Evolutionary conservation across 1,284 basidiomycete genomes (phyloP), one percentile per base, ranked within the genome.

Genomic region (Heterobasidion irregulare): DNA sequence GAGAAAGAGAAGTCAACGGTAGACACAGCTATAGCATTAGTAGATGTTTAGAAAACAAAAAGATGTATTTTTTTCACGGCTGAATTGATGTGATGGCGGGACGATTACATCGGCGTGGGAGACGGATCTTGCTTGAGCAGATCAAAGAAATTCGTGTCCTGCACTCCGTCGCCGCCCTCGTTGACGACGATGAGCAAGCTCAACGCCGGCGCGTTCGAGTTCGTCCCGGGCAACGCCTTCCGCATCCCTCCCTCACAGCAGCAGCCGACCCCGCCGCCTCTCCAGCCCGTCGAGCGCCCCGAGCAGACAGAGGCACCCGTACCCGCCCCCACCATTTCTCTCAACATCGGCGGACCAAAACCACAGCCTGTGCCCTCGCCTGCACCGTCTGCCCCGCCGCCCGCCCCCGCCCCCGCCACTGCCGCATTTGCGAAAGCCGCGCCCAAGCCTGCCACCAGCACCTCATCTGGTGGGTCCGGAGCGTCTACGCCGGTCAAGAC

Each of bases 181-280:
- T 26, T 26, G 26, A 26, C 26, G 26, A 26, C 26, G 26, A 86
- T 86, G 83, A 84, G 83, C 74, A 88, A 71, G 69, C 86, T 94
- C 71, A 95, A 94, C 76, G 84, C 88, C 47, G 76, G 80, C 57
- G 92, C 92, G 12, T 93, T 82, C 70, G 79, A 80, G 64, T 95
- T 94, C 72, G 82, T 93, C 53, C 92, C 92, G 19, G 89, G 90
- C 44, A 78, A 75, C 64, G 72, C 71, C 6, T 85, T 89, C 62
- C 63, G 65, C 13, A n/a, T 56, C 8, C 62, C 71, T 12, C 12
- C 34, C 8, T 15, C 26, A 26, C 26, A 68, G 34, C 71, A 70
- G 54, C 65, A 67, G 48, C 59, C 71, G 33, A 65, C 32, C 68
- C 61, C 62, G 43, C 26, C 26, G 4, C 72, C 74, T 12, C 74